Evolutionary conservation across 192 early-diverging fungal species (phyloP).

Genomic region (Geranomyces variabilis): DNA sequence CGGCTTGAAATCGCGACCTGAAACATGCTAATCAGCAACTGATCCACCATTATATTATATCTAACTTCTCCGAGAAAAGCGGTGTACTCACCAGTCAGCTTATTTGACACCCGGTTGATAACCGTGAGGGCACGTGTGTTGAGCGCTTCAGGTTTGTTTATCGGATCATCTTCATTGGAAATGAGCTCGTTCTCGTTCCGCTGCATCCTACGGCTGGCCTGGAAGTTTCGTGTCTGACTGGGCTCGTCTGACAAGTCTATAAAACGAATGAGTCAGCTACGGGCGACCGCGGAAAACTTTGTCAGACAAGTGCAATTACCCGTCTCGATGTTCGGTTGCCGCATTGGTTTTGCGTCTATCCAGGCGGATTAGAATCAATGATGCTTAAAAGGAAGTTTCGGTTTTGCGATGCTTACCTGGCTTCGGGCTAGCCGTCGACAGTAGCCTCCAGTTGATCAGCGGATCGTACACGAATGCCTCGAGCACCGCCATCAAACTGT

Average conservation of each 20-base stretch:
- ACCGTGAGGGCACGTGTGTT: slow-evolving; percentile 83
- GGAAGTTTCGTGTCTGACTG: slow-evolving; percentile 36
- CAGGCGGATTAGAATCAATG: not conserved
- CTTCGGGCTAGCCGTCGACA: slow-evolving; percentile 56
- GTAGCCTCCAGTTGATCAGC: slow-evolving; percentile 86
- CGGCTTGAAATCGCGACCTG: slow-evolving; percentile 87
- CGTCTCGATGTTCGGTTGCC: slow-evolving; percentile 36
- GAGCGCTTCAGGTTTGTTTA: slow-evolving; percentile 62
- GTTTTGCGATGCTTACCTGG: slow-evolving; percentile 22
- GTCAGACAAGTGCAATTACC: slow-evolving; percentile 21
- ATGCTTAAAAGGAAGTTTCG: too few species aligned
- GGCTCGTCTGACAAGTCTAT: slow-evolving; percentile 43
- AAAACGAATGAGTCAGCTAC: not conserved
- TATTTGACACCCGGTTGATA: slow-evolving; percentile 89
- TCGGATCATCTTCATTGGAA: slow-evolving; percentile 44
- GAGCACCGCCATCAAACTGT: slow-evolving; percentile 96
- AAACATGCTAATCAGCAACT: slow-evolving; percentile 1
- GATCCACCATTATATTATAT: not conserved
- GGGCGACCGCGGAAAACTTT: not conserved
- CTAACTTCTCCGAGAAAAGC: not conserved
- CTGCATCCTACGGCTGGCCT: slow-evolving; percentile 53
- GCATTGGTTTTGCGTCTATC: slow-evolving; percentile 33
- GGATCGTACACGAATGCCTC: slow-evolving; percentile 99
- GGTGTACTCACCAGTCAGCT: slow-evolving; percentile 70
- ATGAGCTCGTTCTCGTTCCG: slow-evolving; percentile 57